Base-by-base conservation (phyloP, 306 rosid genomes). In the Cicer chorassanicum region DNA sequence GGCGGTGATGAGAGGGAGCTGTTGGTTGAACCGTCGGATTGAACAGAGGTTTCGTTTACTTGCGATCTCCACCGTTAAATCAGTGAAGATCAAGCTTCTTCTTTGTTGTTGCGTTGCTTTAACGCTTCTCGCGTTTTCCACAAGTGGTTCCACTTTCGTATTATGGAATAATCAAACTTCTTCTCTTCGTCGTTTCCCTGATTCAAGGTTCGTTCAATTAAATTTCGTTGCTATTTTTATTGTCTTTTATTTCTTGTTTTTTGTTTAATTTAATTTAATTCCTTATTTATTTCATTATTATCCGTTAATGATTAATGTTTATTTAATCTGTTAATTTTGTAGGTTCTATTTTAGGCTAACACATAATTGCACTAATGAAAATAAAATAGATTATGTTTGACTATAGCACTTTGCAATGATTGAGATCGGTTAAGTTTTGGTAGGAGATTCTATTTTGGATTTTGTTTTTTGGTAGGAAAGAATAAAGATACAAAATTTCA, bases 31-130 rank as follows among this genome's bases (percentile, higher is more conserved):
- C 76, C 97, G 97, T 75, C 89, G 96, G 74, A 78, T 80, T 62
- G 83, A 85, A 40, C 95, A 82, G 85, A 82, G 91, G 88, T 82
- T 87, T 72, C 90, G 93, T 69, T 84, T 81, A 74, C 64, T 84
- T 42, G 74, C 86, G 73, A 77, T 87, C 83, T 86, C 84, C 42
- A 76, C 92, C 44, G 79, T 87, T 44, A 92, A 89, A 89, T 93
- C 98, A 38, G 44, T 75, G 40, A 94, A 70, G 91, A 87, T 94
- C 87, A 88, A 88, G 87, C 84, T 92, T 80, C 76, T 88, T 5
- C 88, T 92, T 14, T 86, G 79, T 34, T 80, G 82, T 41, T 92
- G 95, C 84, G 82, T 91, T 72, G 90, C 77, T 4, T 40, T 92
- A 44, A 85, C 93, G 64, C 70, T 94, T 41, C 46, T 89, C 44